These are phyloP conservation scores for Candida silvicultrix DNA, from an alignment of 805 yeast species.

Conservation along the genomic window DNA sequence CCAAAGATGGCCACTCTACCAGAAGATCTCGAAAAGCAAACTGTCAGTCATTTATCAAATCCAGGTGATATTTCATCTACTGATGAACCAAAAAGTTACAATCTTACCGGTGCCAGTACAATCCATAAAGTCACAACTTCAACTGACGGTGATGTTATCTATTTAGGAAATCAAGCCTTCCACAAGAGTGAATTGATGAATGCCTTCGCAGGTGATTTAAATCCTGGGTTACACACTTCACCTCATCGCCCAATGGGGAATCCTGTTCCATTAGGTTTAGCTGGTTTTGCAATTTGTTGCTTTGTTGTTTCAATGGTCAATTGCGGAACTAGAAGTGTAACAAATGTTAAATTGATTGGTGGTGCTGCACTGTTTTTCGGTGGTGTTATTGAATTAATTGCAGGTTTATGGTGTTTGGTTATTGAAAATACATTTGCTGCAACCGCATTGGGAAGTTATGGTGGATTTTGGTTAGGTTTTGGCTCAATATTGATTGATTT, in stretches of 20 bases:
- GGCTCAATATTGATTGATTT: conserved; percentile 57
- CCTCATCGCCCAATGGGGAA: conserved; percentile 54
- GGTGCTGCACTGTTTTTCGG: conserved; percentile 68
- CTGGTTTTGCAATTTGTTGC: conserved; percentile 53
- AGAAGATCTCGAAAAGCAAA: neutral
- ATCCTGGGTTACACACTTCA: conserved; percentile 37
- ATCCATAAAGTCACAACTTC: conserved; percentile 19
- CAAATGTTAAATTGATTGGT: conserved; percentile 52
- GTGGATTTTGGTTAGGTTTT: conserved; percentile 75
- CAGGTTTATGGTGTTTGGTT: conserved; percentile 75
- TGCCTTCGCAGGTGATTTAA: conserved; percentile 57
- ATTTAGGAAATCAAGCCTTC: conserved; percentile 35
- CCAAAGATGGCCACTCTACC: neutral
- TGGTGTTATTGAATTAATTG: conserved; percentile 62
- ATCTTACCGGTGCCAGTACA: neutral
- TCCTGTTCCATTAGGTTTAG: conserved; percentile 71
- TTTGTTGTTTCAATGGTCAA: conserved; percentile 60
- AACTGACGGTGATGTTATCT: conserved; percentile 29
- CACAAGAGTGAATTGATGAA: conserved; percentile 48
- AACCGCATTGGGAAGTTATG: conserved; percentile 41
- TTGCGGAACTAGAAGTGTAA: conserved; percentile 62
- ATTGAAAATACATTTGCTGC: conserved; percentile 74
- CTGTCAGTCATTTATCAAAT: neutral
- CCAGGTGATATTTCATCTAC: conserved; percentile 8
- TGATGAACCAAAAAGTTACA: conserved; percentile 9